A percentile compares a stretch with the other conserved stretches of the same genome.
Conservation (phyloP, 177 flowering plant species). For the Tripterygium wilfordii region DNA sequence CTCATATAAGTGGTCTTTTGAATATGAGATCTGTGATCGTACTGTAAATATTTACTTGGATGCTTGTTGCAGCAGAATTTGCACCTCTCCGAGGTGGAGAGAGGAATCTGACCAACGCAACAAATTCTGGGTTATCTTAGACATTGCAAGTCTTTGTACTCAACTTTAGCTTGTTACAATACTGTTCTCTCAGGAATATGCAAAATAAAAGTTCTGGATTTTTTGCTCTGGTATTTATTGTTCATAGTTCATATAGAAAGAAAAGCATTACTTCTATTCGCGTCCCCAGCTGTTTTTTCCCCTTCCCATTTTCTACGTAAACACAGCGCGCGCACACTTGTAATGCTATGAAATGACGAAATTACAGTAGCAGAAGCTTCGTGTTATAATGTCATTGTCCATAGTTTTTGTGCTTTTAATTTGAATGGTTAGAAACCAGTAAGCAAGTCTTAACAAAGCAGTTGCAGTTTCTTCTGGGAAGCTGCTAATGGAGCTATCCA, state of each 20-base stretch:
- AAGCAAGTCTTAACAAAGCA: too few species aligned
- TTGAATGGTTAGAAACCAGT: too few species aligned
- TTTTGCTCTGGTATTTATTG: neutral
- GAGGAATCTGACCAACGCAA: slow-evolving; percentile 7
- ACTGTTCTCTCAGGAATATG: slow-evolving; percentile 4
- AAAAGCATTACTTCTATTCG: neutral
- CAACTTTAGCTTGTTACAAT: neutral
- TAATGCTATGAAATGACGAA: too few species aligned
- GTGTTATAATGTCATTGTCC: too few species aligned
- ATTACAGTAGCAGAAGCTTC: too few species aligned
- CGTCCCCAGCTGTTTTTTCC: too few species aligned
- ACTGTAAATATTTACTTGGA: slow-evolving; percentile 13
- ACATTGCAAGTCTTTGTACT: slow-evolving; percentile 9
- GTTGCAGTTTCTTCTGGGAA: too few species aligned
- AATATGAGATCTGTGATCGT: neutral
- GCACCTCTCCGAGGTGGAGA: slow-evolving; percentile 6
- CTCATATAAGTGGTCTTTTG: neutral
- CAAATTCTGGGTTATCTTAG: neutral
- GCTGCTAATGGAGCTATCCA: too few species aligned
- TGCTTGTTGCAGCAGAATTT: slow-evolving; percentile 1
- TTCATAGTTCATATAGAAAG: neutral
- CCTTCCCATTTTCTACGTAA: too few species aligned
- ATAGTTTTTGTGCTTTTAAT: too few species aligned
- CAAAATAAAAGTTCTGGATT: slow-evolving; percentile 8
- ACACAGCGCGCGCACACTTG: too few species aligned